Evolutionary conservation across 306 rosid species (phyloP), one percentile per base, ranked within the genome.

Genomic region (Cicer yamashitae): DNA sequence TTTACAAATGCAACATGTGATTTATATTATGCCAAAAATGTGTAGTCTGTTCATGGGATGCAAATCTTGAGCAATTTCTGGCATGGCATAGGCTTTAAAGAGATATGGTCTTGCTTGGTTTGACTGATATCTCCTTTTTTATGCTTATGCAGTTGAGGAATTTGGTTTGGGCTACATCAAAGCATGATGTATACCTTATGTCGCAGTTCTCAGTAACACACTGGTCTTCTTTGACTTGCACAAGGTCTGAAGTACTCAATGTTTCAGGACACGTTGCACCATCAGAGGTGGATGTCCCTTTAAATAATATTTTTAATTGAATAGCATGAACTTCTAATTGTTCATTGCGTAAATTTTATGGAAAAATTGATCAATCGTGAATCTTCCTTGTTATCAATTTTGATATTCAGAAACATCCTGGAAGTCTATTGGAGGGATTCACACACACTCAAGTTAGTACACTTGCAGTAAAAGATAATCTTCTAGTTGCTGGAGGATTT

Each of bases 121-220:
- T 44, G 43, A 46, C 59, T 82, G 82, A 77, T 65, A 20, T 56
- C 17, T 34, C 50, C 10, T 67, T 73, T 46, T 71, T 47, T 57
- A 73, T 67, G 63, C 17, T 73, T 60, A 43, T 79, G 85, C 88
- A 91, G 97, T 85, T 91, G 87, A 88, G 97, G 87, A 91, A 91
- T 79, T 83, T 91, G 86, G 92, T 91, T 77, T 91, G 97, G 93
- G 88, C 97, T 67, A 88, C 94, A 30, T 87, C 97, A 67, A 91
- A 91, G 76, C 97, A 91, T 81, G 94, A 89, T 81, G 91, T 90
- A 47, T 91, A 91, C 83, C 89, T 91, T 43, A 77, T 89, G 86
- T 89, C 93, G 40, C 84, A 85, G 81, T 88, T 76, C 81, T 83
- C 90, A 44, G 75, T 91, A 63, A 69, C 87, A 71, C 97, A 91